Percentiles rank a stretch among this genome's conserved stretches.
Conservation (phyloP, 768 basidiomycete genomes). For the Rubroboletus pulcherrimus region DNA sequence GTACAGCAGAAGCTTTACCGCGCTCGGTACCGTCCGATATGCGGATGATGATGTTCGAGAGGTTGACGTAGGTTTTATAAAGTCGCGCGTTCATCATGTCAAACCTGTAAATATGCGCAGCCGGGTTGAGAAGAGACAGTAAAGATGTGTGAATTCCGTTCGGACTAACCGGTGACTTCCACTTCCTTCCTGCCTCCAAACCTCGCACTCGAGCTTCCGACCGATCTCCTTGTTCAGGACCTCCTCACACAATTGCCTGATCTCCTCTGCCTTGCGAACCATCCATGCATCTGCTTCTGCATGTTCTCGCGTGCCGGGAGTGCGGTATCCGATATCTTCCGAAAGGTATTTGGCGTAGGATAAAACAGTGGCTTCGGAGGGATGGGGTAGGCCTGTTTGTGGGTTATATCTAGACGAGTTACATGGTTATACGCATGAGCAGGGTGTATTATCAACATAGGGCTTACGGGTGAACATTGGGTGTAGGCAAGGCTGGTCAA, state of each 20-base stretch:
- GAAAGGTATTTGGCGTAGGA: slow-evolving; percentile 64
- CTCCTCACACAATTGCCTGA: slow-evolving; percentile 61
- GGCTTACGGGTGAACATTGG: slow-evolving; percentile 51
- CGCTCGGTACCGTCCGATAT: slow-evolving; percentile 71
- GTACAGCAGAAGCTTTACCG: slow-evolving; percentile 76
- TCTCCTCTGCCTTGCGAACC: slow-evolving; percentile 56
- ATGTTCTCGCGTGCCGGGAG: slow-evolving; percentile 88
- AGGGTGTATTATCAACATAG: not conserved
- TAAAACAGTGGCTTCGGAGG: slow-evolving; percentile 69
- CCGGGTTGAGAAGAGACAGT: not conserved
- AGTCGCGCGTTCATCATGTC: slow-evolving; percentile 86
- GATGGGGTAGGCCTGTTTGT: slow-evolving; percentile 56
- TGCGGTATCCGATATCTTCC: slow-evolving; percentile 86
- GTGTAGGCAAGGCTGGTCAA: slow-evolving; percentile 51
- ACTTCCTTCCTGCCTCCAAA: slow-evolving; percentile 86
- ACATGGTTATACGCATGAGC: not conserved
- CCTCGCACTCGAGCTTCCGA: slow-evolving; percentile 80
- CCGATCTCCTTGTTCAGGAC: slow-evolving; percentile 38
- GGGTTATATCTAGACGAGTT: slow-evolving; percentile 39
- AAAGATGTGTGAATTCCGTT: not conserved
- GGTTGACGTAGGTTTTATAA: slow-evolving; percentile 81
- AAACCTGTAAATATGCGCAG: slow-evolving; percentile 49
- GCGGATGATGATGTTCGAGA: slow-evolving; percentile 88
- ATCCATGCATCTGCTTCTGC: slow-evolving; percentile 83
- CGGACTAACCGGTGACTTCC: slow-evolving; percentile 76